These are phyloP conservation scores for Nemophila menziesii DNA, from an alignment of 257 asterid genomes.

Conservation along the genomic window DNA sequence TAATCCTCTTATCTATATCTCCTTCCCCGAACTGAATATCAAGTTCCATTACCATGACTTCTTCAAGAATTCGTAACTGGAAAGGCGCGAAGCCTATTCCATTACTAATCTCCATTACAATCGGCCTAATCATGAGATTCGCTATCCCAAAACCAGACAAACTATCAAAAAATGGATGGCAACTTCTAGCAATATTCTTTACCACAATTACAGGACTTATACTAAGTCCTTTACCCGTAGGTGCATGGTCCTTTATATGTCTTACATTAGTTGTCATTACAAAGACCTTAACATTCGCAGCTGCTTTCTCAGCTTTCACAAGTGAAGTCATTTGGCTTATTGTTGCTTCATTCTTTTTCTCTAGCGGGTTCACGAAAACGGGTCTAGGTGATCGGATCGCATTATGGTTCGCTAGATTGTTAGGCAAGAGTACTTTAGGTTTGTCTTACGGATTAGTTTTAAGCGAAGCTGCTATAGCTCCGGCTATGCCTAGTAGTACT, in stretches of 20 bases:
- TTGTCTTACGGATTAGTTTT: conserved; percentile 55
- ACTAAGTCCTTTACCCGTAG: conserved; percentile 60
- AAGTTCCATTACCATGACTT: not conserved
- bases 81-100: conserved; percentile 54
- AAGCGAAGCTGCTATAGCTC: conserved; percentile 54
- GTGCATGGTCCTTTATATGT: conserved; percentile 58
- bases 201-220: conserved; percentile 55
- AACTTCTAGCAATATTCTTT: conserved; percentile 56
- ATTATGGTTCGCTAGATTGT: conserved; percentile 45
- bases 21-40: not conserved
- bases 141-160: conserved; percentile 55
- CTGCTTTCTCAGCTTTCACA: conserved; percentile 58
- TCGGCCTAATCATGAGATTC: conserved; percentile 50
- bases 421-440: conserved; percentile 60
- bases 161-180: conserved; percentile 48
- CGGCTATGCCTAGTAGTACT: conserved; percentile 72
- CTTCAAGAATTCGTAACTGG: conserved; percentile 15
- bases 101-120: conserved; percentile 21
- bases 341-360: conserved; percentile 52
- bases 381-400: conserved; percentile 81
- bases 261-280: conserved; percentile 43
- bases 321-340: conserved; percentile 78
- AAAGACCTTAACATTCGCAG: conserved; percentile 50
- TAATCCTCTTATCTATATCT: too few relatives aligned
- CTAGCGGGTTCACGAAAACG: conserved; percentile 63